A percentile compares a stretch with the other conserved stretches of the same genome.
These are phyloP conservation scores for Chlorella sp. DNA, from an alignment of 139 green algal species.

Conservation along the genomic window DNA sequence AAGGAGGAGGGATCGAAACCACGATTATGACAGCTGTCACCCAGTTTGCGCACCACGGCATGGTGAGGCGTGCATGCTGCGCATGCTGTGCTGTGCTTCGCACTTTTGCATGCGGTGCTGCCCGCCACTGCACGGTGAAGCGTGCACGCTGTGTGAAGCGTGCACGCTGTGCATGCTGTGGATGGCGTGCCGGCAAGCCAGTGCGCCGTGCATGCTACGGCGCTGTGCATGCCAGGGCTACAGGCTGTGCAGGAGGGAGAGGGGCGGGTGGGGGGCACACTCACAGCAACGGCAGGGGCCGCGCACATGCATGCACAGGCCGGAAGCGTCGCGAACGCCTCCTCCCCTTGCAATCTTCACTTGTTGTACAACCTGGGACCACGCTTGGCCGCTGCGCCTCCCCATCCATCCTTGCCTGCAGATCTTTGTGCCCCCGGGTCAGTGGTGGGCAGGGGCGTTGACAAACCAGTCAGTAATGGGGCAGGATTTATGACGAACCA, in stretches of 20 bases:
- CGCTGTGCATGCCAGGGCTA: not conserved
- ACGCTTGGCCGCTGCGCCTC: not conserved
- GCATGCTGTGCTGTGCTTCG: no score
- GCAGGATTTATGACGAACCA: no score
- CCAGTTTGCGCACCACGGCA: conserved; percentile 58
- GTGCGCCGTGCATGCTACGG: no score
- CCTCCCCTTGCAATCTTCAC: no score
- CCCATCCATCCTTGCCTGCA: not conserved
- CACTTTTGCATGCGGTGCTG: no score
- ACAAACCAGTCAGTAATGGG: no score
- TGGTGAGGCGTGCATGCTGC: not conserved
- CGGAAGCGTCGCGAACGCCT: no score
- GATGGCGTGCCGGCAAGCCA: not conserved
- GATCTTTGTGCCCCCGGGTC: not conserved
- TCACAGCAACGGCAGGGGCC: no score
- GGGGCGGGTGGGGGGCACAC: no score
- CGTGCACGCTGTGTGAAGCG: not conserved
- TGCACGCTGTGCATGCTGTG: not conserved
- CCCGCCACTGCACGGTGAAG: conserved; percentile 46
- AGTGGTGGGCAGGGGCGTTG: no score
- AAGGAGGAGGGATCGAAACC: conserved; percentile 60
- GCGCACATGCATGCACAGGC: no score
- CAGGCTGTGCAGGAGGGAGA: no score
- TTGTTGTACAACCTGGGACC: not conserved
- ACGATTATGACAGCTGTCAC: conserved; percentile 54